Percentiles rank a stretch among this genome's conserved stretches.
Evolutionary conservation across 78 protist genomes (phyloP).

Genomic region (Speleostelium caveatum): DNA sequence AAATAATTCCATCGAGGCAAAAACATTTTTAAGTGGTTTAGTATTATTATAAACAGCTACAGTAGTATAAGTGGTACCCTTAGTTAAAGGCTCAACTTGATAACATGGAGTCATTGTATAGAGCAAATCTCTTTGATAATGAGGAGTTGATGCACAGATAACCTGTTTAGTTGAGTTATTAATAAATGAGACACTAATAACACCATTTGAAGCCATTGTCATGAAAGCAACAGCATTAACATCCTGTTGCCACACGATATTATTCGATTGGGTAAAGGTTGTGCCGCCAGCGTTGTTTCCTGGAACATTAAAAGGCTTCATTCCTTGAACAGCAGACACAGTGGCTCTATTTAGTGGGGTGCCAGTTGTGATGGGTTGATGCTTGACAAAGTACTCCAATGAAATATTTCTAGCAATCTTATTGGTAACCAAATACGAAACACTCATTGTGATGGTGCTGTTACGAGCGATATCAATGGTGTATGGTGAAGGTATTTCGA

Average conservation of each 20-base stretch:
- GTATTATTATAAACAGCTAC: constrained; percentile 28
- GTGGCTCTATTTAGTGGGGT: constrained; percentile 38
- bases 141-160: constrained; percentile 41
- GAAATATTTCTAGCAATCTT: not conserved
- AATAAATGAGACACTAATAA: constrained; percentile 18
- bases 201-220: constrained; percentile 42
- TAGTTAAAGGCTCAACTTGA: not conserved
- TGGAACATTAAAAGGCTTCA: constrained; percentile 39
- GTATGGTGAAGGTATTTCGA: constrained; percentile 67
- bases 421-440: constrained; percentile 10
- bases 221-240: constrained; percentile 24
- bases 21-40: constrained; percentile 24
- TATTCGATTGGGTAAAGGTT: constrained; percentile 1
- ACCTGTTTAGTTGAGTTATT: constrained; percentile 53
- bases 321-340: constrained; percentile 17
- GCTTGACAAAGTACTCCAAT: constrained; percentile 18
- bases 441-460: not conserved
- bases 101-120: constrained; percentile 48
- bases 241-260: constrained; percentile 33
- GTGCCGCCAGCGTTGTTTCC: not conserved
- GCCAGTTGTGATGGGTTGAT: constrained; percentile 4
- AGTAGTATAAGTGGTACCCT: constrained; percentile 47
- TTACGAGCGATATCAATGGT: not conserved
- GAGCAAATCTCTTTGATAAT: not conserved
- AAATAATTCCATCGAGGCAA: constrained; percentile 28